Base-by-base conservation (phyloP, 495 filamentous ascomycete genomes). In the Lasiosphaeriaceae sp. region DNA sequence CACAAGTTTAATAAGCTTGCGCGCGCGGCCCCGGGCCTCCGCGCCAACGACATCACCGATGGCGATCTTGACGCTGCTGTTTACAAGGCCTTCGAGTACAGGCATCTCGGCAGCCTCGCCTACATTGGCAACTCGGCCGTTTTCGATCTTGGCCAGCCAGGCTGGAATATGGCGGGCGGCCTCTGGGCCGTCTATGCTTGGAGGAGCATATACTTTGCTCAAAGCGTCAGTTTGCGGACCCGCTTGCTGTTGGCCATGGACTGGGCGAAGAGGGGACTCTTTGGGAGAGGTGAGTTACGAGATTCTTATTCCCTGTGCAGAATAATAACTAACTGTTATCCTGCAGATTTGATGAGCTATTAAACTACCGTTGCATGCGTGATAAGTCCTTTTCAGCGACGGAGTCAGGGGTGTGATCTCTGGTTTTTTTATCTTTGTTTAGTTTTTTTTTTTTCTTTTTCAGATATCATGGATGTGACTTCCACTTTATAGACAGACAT, bases 91-190 rank as follows among this genome's bases (percentile, higher is more conserved):
- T 99, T 99, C 70, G 88, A 92, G 72, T 99, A 99, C 64, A 85
- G 81, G 63, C 92, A 99, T 63, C 74, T 97, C 19, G 95, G 95
- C 23, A 94, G 86, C 59, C 70, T 99, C 66, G 95, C 95, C 31
- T 99, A 99, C 62, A 87, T 99, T 46, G 95, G 95, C 19, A 99
- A 99, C 68, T 87, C 89, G 21, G 95, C 95, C 2, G 86, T 99
- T 43, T 97, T 99, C 64, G 95, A 99, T 65, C 79, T 90, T 31
- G 80, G 80, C 2, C 62, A 72, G 34, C 26, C 26, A 9, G 95
- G 92, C 0, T 77, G 89, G 78, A 88, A 79, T 55, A 80, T 96
- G 56, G 83, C 81, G 1, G 95, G 95, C 23, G 95, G 95, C 2
- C 68, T 99, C 54, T 77, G 96, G 78, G 94, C 90, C 11, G 92